Conservation (phyloP, 2,329 filamentous ascomycete species). For the Triangularia setosa region DNA sequence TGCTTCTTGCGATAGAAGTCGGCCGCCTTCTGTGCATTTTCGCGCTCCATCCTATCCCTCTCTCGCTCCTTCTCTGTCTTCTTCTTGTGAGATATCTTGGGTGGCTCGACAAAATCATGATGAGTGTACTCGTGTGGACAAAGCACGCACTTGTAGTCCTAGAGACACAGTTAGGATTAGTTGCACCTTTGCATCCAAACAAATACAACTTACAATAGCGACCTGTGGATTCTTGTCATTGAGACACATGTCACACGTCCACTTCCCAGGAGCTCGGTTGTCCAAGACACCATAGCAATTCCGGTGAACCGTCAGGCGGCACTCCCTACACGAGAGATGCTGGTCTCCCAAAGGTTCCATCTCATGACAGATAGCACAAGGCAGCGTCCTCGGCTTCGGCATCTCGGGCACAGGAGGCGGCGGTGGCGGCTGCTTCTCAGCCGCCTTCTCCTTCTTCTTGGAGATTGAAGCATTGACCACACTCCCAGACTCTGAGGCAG, state of each 20-base stretch:
- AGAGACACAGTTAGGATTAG: conserved; percentile 10
- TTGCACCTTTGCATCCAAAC: not conserved
- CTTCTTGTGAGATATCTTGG: conserved; percentile 82
- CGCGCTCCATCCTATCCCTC: conserved; percentile 79
- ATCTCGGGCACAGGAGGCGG: conserved; percentile 68
- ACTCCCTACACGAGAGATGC: conserved; percentile 77
- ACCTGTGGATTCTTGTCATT: conserved; percentile 91
- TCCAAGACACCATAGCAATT: conserved; percentile 84
- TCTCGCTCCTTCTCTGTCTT: conserved; percentile 83
- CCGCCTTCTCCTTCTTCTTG: conserved; percentile 60
- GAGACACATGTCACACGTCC: conserved; percentile 92
- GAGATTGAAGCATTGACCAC: conserved; percentile 33
- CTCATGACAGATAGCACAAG: conserved; percentile 80
- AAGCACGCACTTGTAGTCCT: conserved; percentile 88
- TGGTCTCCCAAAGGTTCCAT: conserved; percentile 68
- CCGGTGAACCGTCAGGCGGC: conserved; percentile 85
- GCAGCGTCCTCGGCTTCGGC: conserved; percentile 72
- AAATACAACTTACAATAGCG: conserved; percentile 66
- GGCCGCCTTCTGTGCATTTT: conserved; percentile 72
- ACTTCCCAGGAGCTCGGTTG: conserved; percentile 69
- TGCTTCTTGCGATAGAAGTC: conserved; percentile 83
- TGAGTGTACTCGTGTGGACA: conserved; percentile 81
- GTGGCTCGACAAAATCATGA: conserved; percentile 77
- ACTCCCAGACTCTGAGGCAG: conserved; percentile 43
- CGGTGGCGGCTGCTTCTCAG: conserved; percentile 50